phyloP scores from a whole-genome alignment of 2,329 filamentous ascomycete species.

The Aspergillus intermedius region DNA sequence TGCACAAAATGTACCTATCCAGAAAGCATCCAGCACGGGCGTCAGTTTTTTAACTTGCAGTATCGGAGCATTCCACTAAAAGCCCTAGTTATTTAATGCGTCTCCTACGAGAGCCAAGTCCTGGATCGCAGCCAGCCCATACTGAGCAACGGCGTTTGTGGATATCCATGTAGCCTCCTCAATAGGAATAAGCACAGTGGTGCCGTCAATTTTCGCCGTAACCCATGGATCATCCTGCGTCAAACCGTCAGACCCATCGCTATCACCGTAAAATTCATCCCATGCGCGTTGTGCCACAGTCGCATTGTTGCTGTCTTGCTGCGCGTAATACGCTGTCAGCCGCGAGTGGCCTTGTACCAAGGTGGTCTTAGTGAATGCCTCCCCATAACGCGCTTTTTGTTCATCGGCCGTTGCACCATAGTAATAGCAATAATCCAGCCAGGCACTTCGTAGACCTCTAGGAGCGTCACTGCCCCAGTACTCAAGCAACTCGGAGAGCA shows the following conservation, averaged over 20 bases:
- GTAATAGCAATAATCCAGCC: slow-evolving; percentile 57
- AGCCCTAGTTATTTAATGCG: neutral
- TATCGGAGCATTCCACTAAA: neutral
- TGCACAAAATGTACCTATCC: no score
- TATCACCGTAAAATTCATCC: slow-evolving; percentile 42
- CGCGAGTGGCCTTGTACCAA: slow-evolving; percentile 54
- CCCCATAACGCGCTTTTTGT: slow-evolving; percentile 50
- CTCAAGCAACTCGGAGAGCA: slow-evolving; percentile 50
- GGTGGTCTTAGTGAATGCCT: slow-evolving; percentile 41
- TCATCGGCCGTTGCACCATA: slow-evolving; percentile 46
- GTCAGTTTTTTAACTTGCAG: no score
- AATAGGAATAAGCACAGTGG: slow-evolving; percentile 41
- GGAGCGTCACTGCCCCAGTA: slow-evolving; percentile 44
- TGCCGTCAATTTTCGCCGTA: slow-evolving; percentile 31
- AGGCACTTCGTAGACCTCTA: slow-evolving; percentile 47
- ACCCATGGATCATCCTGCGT: slow-evolving; percentile 8
- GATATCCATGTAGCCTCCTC: slow-evolving; percentile 54
- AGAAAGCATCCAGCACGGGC: no score
- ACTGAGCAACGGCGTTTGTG: slow-evolving; percentile 53
- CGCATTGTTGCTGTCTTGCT: slow-evolving; percentile 33
- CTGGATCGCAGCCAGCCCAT: slow-evolving; percentile 53
- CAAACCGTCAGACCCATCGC: slow-evolving; percentile 9
- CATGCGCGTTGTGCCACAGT: slow-evolving; percentile 49
- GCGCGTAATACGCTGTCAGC: slow-evolving; percentile 50
- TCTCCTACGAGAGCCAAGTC: slow-evolving; percentile 32